Conservation (phyloP, 225 moss, liverwort and hornwort genomes). For the Sphagnum contortum region DNA sequence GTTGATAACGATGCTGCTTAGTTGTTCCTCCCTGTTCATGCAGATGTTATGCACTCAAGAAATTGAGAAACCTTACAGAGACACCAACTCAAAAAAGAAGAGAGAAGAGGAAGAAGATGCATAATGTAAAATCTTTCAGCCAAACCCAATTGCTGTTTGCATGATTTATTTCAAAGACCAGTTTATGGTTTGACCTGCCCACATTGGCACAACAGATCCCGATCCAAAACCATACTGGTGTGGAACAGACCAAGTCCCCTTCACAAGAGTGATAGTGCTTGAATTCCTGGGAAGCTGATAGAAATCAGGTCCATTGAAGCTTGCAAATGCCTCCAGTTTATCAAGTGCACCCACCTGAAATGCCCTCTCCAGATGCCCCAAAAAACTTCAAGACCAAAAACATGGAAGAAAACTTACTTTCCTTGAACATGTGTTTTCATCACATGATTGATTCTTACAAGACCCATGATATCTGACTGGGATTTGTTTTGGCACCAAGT, state of each 20-base stretch:
- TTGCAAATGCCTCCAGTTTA: constrained; percentile 85
- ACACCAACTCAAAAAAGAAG: too few relatives aligned
- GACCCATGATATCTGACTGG: too few relatives aligned
- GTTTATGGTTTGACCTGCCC: constrained; percentile 70
- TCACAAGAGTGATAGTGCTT: constrained; percentile 36
- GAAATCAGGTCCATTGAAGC: constrained; percentile 81
- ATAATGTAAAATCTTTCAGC: too few relatives aligned
- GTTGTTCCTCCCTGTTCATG: too few relatives aligned
- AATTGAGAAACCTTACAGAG: too few relatives aligned
- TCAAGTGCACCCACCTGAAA: constrained; percentile 68
- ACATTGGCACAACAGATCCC: constrained; percentile 79
- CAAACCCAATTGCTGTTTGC: too few relatives aligned
- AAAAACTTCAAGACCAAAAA: background rate
- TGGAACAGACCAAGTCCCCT: constrained; percentile 50
- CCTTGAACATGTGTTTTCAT: background rate
- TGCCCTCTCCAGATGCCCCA: background rate
- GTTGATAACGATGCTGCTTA: too few relatives aligned
- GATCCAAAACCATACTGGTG: constrained; percentile 70
- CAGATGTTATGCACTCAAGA: too few relatives aligned
- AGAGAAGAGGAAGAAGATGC: too few relatives aligned
- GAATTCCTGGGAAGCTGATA: constrained; percentile 80
- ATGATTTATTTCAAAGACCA: constrained; percentile 37
- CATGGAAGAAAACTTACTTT: background rate
- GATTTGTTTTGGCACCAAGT: background rate
- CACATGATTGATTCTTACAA: background rate